A percentile compares a stretch with the other conserved stretches of the same genome.
Evolutionary conservation across 108 stramenopile species (phyloP).

Genomic region (Nitzschia putrida): DNA sequence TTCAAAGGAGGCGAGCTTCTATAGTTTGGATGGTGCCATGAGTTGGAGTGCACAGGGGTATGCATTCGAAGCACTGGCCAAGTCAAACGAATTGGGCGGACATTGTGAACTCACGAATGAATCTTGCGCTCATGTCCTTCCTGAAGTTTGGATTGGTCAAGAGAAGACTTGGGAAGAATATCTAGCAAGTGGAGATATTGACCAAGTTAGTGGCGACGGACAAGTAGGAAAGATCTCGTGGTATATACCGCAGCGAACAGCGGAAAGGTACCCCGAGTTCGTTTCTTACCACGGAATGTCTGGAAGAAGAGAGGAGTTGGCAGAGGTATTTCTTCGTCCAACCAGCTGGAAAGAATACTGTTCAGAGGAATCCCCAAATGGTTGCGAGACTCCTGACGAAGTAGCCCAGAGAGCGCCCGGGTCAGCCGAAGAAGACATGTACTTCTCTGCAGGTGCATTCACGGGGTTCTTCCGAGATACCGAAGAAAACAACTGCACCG

Average conservation of each 20-base stretch:
- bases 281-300: conserved; percentile 39
- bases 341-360: conserved; percentile 50
- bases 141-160: conserved; percentile 39
- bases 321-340: conserved; percentile 41
- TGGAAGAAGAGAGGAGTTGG: conserved; percentile 31
- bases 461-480: conserved; percentile 29
- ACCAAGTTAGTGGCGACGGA: conserved; percentile 21
- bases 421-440: conserved; percentile 29
- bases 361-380: conserved; percentile 18
- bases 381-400: conserved; percentile 28
- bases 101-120: conserved; percentile 20
- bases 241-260: conserved; percentile 46
- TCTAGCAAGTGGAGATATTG: conserved; percentile 14
- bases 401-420: conserved; percentile 28
- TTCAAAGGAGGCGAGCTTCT: conserved; percentile 30
- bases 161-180: conserved; percentile 3
- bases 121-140: conserved; percentile 26
- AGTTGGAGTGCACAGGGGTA: conserved; percentile 23
- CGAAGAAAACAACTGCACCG: conserved; percentile 25
- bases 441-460: conserved; percentile 9
- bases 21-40: conserved; percentile 25
- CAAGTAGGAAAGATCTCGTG: conserved; percentile 39
- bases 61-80: conserved; percentile 19
- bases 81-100: conserved; percentile 9
- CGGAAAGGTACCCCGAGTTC: conserved; percentile 21